These are phyloP conservation scores for Zea luxurians DNA, from an alignment of 176 grass and related monocot genomes.

Conservation along the genomic window DNA sequence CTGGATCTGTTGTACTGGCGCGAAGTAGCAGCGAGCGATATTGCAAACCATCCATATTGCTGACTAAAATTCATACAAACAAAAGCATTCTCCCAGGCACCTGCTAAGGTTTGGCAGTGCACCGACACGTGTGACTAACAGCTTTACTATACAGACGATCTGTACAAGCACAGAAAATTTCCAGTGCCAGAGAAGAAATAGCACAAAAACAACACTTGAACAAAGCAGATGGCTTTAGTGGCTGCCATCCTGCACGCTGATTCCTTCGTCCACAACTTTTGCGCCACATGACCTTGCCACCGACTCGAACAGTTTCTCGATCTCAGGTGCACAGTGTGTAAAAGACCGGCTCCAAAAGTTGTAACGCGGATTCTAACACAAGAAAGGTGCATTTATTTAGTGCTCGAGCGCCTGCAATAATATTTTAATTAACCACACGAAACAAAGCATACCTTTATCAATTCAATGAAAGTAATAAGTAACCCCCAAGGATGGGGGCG, in stretches of 20 bases:
- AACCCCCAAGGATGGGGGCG: slow-evolving; percentile 88
- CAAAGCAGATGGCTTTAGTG: slow-evolving; percentile 36
- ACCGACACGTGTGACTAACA: too few relatives aligned
- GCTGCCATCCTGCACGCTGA: slow-evolving; percentile 49
- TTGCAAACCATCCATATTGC: not conserved
- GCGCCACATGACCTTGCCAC: slow-evolving; percentile 67
- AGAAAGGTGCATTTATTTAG: slow-evolving; percentile 18
- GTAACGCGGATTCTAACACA: slow-evolving; percentile 69
- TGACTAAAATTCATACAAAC: not conserved
- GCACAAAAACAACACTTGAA: not conserved
- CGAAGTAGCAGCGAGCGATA: not conserved
- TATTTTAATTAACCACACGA: slow-evolving; percentile 1
- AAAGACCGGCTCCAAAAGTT: slow-evolving; percentile 75
- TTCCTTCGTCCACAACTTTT: slow-evolving; percentile 58
- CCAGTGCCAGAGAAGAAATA: not conserved
- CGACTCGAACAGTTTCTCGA: slow-evolving; percentile 73
- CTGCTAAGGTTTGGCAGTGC: not conserved
- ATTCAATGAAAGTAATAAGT: slow-evolving; percentile 83
- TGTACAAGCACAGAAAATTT: not conserved
- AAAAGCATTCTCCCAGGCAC: not conserved
- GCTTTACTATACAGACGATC: not conserved
- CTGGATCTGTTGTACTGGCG: slow-evolving; percentile 4
- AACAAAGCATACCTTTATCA: slow-evolving; percentile 62
- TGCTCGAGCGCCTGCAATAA: not conserved
- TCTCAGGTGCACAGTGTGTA: slow-evolving; percentile 60